Base-by-base conservation (phyloP, 331 rosid species). In the Rhamnella rubrinervis region DNA sequence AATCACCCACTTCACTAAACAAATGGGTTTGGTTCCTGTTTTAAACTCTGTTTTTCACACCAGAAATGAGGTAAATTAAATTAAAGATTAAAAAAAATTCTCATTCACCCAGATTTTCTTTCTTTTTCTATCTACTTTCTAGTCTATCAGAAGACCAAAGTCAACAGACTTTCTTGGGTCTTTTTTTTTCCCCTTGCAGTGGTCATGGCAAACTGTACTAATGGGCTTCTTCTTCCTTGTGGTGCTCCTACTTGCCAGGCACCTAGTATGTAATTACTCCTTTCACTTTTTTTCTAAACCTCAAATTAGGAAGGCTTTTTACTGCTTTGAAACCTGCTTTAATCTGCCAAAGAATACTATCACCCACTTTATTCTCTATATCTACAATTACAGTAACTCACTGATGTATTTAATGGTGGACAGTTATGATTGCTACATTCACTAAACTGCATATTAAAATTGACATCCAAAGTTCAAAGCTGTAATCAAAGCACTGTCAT, bases 181-280 rank as follows among this genome's bases (percentile, higher is more conserved):
- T 19, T 60, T 23, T 23, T 3, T 26, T 61, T 40, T 67, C 58
- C 60, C 59, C 61, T 13, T 78, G 87, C 95, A 93, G 98, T 93
- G 98, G 98, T 91, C 98, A 59, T 93, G 98, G 98, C 91, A 91
- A 81, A 88, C 98, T 11, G 87, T 93, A 40, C 37, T 88, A 52
- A 88, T 87, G 98, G 98, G 98, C 8, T 71, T 81, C 70, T 88
- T 95, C 89, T 93, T 93, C 88, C 76, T 93, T 76, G 68, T 80
- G 80, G 39, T 91, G 3, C 91, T 93, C 6, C 85, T 93, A n/a
- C 39, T 87, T 73, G 80, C 96, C 10, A 87, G 98, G 81, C 91
- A 91, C 70, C 75, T 91, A 49, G 98, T 93, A 91, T 7, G 89
- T 82, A 5, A 21, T 5, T 26, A 10, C 38, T 59, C 59, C 52